Evolutionary conservation across 2,329 filamentous ascomycete species (phyloP), one percentile per base, ranked within the genome.

Genomic region (Fusarium sacchari): DNA sequence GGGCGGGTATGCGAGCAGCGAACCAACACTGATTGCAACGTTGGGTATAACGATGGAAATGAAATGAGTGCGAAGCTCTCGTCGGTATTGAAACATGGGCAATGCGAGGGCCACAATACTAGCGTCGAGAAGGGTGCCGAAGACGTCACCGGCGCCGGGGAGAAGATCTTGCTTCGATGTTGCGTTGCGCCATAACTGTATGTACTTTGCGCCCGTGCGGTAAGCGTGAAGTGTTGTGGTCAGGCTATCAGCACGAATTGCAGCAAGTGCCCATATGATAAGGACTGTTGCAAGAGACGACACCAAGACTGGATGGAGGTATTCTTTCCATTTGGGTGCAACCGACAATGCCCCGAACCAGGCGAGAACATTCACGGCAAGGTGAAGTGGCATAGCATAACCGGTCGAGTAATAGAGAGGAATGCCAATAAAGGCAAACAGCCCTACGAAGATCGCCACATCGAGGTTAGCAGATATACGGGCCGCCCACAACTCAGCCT

Each of bases 81-180:
- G 83, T 7, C 88, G 86, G 80, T 90, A 90, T 63, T 87, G 86
- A 77, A 87, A 90, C 88, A 91, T 91, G 1, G 89, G 88, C 24
- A 91, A 80, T 5, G 89, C 88, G 6, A 91, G 84, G 4, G 88
- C 84, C 0, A 91, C 87, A 71, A 91, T 91, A 69, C 84, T 85
- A 12, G 88, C 88, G 74, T 91, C 89, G 5, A 91, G 84, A 11
- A 87, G 79, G 46, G 85, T 87, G 69, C 83, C 81, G 67, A 91
- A 86, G 28, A 91, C 76, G 72, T 91, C 88, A 26, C 88, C 89
- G 0, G 89, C 88, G 13, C 89, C 89, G 0, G 88, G 88, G 26
- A 79, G 66, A 22, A 71, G 65, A 40, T 70, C 59, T 30, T 60
- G 49, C 17, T 47, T 62, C 43, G 76, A 32, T 71, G 68, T 37